phyloP scores from a whole-genome alignment of 2,329 filamentous ascomycete genomes.

The Colletotrichum sp. region DNA sequence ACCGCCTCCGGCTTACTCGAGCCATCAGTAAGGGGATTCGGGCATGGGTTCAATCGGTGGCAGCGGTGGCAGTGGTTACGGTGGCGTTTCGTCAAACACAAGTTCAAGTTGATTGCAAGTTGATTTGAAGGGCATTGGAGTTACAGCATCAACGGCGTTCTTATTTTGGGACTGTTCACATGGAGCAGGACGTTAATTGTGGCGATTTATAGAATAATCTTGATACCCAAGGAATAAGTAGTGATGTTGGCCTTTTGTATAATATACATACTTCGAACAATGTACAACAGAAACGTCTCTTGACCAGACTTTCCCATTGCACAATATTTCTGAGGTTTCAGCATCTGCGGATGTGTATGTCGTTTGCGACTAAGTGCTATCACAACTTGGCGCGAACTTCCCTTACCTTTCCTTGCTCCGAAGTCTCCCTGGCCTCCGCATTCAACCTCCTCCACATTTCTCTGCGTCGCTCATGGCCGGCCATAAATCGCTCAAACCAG shows the following conservation, averaged over 20 bases:
- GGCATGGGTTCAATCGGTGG: background rate
- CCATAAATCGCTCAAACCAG: slow-evolving; percentile 57
- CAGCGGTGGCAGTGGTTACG: background rate
- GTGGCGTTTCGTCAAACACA: background rate
- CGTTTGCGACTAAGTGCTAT: background rate
- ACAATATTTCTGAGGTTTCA: background rate
- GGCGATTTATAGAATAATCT: background rate
- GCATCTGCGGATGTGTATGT: background rate
- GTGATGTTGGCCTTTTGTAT: background rate
- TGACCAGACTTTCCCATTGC: background rate
- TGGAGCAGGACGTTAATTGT: background rate
- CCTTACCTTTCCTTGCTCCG: background rate
- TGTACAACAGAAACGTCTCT: background rate
- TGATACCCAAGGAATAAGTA: background rate
- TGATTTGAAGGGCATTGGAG: background rate
- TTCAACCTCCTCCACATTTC: slow-evolving; percentile 63
- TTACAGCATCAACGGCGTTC: background rate
- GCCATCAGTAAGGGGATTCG: background rate
- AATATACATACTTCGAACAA: background rate
- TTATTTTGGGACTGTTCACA: background rate
- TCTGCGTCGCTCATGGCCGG: slow-evolving; percentile 60
- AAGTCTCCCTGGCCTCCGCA: slow-evolving; percentile 19
- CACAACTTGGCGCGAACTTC: background rate
- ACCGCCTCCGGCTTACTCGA: background rate
- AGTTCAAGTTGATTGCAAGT: background rate